Base-by-base conservation (phyloP, 148 eudicot genomes). In the Rhododendron griersonianum region DNA sequence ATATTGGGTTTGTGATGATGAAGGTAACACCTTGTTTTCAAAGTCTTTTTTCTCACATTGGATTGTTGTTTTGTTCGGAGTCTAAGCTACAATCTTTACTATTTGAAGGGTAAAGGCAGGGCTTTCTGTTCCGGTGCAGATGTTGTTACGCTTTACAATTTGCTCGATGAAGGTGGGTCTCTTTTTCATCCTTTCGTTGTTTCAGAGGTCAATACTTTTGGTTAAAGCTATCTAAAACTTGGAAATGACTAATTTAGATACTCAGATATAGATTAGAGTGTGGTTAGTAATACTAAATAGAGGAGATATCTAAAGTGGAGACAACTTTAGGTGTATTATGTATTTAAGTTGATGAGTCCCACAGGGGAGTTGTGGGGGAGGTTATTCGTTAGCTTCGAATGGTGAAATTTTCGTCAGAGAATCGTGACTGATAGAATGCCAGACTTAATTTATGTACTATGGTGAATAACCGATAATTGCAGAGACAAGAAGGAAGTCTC, bases 1-100 rank as follows among this genome's bases (percentile, higher is more conserved):
- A 91, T 89, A 92, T 98, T 85, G 98, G 98, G 81, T 95, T 95
- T 87, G 90, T 95, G 73, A 45, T 93, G 77, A 95, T 96, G 95
- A 98, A 95, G 98, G 99, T 98, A 91, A 86, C 2, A 25, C 45
- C 41, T 37, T 80, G 18, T 59, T 81, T 25, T 35, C 18, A 0
- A 35, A 48, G 55, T 7, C 63, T 0, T 59, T 53, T 83, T 53
- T n/a, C 51, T 11, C 30, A 33, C 1, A 67, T 78, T 78, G 50
- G 28, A 61, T n/a, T 84, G 63, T 59, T 53, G 35, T 39, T n/a
- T 50, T 86, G 25, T 7, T 78, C 18, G 23, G 67, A 71, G 25
- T 84, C 81, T 86, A 44, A 89, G 75, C 81, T 85, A 30, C 51
- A 67, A 28, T 84, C 57, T 87, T 85, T 50, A 83, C 83, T 74